Evolutionary conservation across 1,284 basidiomycete genomes (phyloP).

Genomic region (Meripilus lineatus): DNA sequence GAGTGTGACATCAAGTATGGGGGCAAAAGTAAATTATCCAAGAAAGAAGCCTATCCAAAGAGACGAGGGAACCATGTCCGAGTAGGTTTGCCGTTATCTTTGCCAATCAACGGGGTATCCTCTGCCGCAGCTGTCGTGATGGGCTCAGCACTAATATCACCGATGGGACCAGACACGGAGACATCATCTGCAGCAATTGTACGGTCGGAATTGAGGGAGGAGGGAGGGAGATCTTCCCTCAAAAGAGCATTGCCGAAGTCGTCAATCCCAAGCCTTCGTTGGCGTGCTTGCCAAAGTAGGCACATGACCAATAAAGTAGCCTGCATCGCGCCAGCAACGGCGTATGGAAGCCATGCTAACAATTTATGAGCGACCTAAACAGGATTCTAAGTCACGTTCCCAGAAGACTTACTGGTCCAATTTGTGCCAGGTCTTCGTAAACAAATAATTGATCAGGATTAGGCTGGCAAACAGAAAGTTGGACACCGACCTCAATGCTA

Average conservation of each 20-base stretch:
- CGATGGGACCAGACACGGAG: slow-evolving; percentile 20
- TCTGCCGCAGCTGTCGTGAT: neutral
- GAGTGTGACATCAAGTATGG: too few species aligned
- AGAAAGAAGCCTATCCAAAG: too few species aligned
- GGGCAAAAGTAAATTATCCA: too few species aligned
- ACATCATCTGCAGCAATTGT: slow-evolving; percentile 18
- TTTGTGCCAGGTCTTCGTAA: slow-evolving; percentile 67
- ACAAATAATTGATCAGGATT: slow-evolving; percentile 3
- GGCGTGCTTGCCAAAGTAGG: slow-evolving; percentile 73
- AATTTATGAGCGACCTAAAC: slow-evolving; percentile 5
- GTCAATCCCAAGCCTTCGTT: slow-evolving; percentile 76
- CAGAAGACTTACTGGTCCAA: slow-evolving; percentile 72
- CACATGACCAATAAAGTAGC: slow-evolving; percentile 78
- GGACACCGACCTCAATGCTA: slow-evolving; percentile 58
- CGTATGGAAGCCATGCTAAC: slow-evolving; percentile 79
- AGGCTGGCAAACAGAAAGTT: slow-evolving; percentile 7
- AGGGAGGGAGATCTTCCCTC: slow-evolving; percentile 4
- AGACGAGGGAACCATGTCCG: too few species aligned
- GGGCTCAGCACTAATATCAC: neutral
- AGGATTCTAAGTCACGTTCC: neutral
- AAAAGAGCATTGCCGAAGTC: slow-evolving; percentile 80
- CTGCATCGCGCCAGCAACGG: slow-evolving; percentile 86
- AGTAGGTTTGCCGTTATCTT: too few species aligned
- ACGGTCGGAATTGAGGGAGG: slow-evolving; percentile 11
- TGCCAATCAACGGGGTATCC: too few species aligned